Evolutionary conservation across 148 eudicot genomes (phyloP), one percentile per base, ranked within the genome.

Genomic region (Heliosperma pusillum): DNA sequence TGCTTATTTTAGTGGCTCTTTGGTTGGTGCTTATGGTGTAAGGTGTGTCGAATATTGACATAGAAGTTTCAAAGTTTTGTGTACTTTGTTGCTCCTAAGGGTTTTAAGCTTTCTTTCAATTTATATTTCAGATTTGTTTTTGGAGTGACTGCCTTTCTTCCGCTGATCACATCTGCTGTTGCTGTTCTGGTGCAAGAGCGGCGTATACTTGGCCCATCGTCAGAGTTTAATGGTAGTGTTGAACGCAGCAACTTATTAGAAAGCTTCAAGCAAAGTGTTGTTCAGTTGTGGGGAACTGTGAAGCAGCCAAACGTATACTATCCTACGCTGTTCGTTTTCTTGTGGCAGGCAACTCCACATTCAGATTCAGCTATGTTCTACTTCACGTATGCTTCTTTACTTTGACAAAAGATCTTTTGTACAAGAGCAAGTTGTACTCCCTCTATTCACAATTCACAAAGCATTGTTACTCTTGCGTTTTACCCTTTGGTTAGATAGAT

Each of bases 281-380:
- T 79, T 25, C 89, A 88, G 77, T 82, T 96, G 73, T 89, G 94
- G 94, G 83, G 79, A 58, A 88, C 99, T 77, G 86, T 92, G 77
- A 90, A 71, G 88, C 93, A 90, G 79, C 97, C 97, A 42, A 96
- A 88, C 74, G 92, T 96, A 21, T 86, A 92, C 77, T 92, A 92
- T 70, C 99, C 99, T 66, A 96, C 97, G 58, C 66, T 90, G 66
- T 96, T 96, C 82, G 91, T 92, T 78, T 96, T 96, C 77, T 83
- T 96, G 59, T 96, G 97, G 97, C 99, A 96, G 82, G 94, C 99
- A 71, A 96, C 99, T 52, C 99, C 99, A 17, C 99, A 92, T 17
- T 96, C 99, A 20, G 97, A 92, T 50, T 90, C 99, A 69, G 99
- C 99, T 56, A 96, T 92, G 96, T 93, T 93, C 80, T 92, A 71